A percentile compares a stretch with the other conserved stretches of the same genome.
Evolutionary conservation across 805 yeast species (phyloP).

Genomic region (Nakazawaea laoshanensis): DNA sequence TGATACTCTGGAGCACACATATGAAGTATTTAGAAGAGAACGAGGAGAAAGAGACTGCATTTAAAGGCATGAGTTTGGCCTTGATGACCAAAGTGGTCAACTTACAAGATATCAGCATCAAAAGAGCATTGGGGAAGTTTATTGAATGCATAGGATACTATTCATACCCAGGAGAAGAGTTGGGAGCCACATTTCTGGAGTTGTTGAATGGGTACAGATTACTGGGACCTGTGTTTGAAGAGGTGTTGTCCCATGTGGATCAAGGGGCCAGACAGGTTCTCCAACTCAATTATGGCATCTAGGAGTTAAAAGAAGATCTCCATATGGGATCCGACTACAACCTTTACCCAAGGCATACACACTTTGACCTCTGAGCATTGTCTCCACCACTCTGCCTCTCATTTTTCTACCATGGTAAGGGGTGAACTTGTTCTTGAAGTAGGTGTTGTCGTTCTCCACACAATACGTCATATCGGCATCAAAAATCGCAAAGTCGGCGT

Average conservation of each 20-base stretch:
- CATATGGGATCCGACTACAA: constrained; percentile 47
- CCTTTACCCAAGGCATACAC: constrained; percentile 55
- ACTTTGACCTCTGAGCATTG: constrained; percentile 68
- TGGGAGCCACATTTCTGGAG: constrained; percentile 34
- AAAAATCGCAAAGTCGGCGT: constrained; percentile 83
- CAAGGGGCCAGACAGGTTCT: constrained; percentile 16
- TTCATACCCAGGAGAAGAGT: constrained; percentile 36
- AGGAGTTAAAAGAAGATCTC: constrained; percentile 53
- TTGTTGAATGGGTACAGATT: constrained; percentile 35
- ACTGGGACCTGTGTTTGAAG: constrained; percentile 32
- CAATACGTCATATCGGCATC: constrained; percentile 49
- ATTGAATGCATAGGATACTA: constrained; percentile 53
- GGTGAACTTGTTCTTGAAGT: constrained; percentile 80
- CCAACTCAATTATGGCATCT: constrained; percentile 20
- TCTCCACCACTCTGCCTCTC: constrained; percentile 69
- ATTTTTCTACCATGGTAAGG: constrained; percentile 72
- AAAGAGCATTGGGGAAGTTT: constrained; percentile 41
- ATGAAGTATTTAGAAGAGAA: constrained; percentile 66
- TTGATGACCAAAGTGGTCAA: constrained; percentile 62
- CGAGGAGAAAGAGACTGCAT: constrained; percentile 83
- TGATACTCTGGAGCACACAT: constrained; percentile 62
- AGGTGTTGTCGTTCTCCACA: constrained; percentile 47
- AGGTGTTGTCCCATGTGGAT: constrained; percentile 16
- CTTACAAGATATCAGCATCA: constrained; percentile 37
- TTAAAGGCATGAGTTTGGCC: constrained; percentile 72